Evolutionary conservation across 2,329 filamentous ascomycete species (phyloP).

Genomic region (Plenodomus biglobosus): DNA sequence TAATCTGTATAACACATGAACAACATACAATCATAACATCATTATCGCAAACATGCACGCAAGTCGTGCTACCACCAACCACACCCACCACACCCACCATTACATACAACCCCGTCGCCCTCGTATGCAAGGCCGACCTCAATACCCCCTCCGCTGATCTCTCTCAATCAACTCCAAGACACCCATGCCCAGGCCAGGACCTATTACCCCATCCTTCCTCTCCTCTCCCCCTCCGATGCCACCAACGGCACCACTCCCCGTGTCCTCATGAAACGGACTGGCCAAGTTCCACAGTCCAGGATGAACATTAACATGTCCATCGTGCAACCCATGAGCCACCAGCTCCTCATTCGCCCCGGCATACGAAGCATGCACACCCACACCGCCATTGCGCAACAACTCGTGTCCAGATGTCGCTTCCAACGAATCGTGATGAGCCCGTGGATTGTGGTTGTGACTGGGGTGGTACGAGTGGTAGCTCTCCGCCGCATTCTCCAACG

Average conservation of each 20-base stretch:
- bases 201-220: conserved; percentile 6
- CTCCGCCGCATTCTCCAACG: conserved; percentile 27
- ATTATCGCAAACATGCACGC: background rate
- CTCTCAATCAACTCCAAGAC: conserved; percentile 26
- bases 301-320: conserved; percentile 9
- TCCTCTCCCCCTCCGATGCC: background rate
- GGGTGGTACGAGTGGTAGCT: background rate
- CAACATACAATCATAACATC: background rate
- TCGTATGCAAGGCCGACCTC: conserved; percentile 2
- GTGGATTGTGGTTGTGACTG: too few relatives aligned
- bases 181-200: conserved; percentile 11
- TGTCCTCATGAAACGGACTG: conserved; percentile 31
- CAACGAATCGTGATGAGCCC: too few relatives aligned
- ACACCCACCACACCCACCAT: background rate
- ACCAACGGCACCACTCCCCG: conserved; percentile 16
- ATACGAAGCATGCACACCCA: background rate
- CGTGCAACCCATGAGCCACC: conserved; percentile 16
- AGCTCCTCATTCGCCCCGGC: conserved; percentile 1
- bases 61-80: background rate
- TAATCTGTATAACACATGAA: conserved; percentile 1
- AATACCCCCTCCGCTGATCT: conserved; percentile 20
- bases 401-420: background rate
- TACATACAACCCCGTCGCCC: background rate
- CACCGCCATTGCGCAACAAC: background rate
- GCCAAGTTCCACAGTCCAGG: conserved; percentile 31